Conservation (phyloP, 306 rosid genomes). For the Quercus gilva region DNA sequence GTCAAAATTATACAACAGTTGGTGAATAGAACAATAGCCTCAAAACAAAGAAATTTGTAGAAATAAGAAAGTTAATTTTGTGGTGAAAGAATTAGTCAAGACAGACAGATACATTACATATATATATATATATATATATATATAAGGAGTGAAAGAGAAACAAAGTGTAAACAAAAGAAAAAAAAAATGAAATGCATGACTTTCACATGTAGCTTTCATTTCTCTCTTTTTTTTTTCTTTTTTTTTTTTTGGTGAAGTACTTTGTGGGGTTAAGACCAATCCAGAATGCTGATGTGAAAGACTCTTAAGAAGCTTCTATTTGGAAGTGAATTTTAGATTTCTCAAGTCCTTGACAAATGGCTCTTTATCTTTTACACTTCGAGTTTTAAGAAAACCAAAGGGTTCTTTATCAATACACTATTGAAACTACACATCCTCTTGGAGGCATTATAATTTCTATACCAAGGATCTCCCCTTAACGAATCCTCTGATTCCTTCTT, state of each 20-base stretch:
- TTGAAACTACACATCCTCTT: too few relatives aligned
- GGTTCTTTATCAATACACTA: too few relatives aligned
- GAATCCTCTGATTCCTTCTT: too few relatives aligned
- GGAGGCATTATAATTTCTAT: too few relatives aligned
- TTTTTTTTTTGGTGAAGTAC: background rate
- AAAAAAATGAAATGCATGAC: background rate
- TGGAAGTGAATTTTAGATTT: background rate
- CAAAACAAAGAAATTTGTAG: background rate
- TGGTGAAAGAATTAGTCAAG: background rate
- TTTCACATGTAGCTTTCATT: background rate
- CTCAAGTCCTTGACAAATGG: background rate
- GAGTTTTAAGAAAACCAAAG: background rate
- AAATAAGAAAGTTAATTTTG: background rate
- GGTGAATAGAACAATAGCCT: background rate
- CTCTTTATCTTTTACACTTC: background rate
- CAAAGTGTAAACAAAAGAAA: background rate
- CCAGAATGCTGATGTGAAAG: conserved; percentile 9
- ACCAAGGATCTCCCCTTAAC: too few relatives aligned
- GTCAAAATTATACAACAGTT: conserved; percentile 11
- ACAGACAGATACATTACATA: background rate
- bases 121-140: background rate
- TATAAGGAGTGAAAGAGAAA: background rate
- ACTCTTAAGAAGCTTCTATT: conserved; percentile 13
- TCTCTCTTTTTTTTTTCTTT: background rate
- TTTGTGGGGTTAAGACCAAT: background rate